Evolutionary conservation across 2,329 filamentous ascomycete genomes (phyloP), one percentile per base, ranked within the genome.

Genomic region (Aspergillus persii): DNA sequence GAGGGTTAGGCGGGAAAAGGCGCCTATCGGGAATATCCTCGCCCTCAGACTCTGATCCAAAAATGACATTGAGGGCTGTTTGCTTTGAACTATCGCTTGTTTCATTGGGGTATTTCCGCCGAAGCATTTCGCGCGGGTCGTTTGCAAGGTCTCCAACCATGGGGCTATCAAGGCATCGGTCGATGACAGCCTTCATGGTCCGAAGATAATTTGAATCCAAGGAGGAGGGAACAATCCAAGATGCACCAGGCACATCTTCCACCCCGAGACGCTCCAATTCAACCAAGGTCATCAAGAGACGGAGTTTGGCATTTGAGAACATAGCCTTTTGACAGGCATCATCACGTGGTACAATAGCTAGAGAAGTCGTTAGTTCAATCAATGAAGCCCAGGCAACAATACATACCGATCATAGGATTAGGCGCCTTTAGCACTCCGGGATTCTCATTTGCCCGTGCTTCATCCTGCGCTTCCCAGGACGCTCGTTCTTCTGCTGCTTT

Each of bases 301-400:
- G 89, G 2, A 98, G 83, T 68, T 94, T 89, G 8, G 90, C 88
- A 74, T 98, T 96, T 71, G 92, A 96, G 80, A 96, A 96, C 76
- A 96, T 87, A 29, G 91, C 89, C 26, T 83, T 83, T 53, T 87
- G 86, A 46, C 87, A 86, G 52, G 84, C 81, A 50, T 90, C 85
- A 47, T 84, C 86, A 58, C 89, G 86, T 0, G 89, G 82, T 53
- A 82, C 83, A 55, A 92, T 77, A 57, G 77, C 85, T 89, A 67
- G 33, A 18, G 8, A 8, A 7, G 23, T 3, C 8, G 26, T 54
- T 54, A 54, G 53, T 47, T 44, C 4, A n/a, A 27, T 11, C 4
- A 53, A 54, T 63, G 27, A 18, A 39, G 4, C 31, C 31, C 8
- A 15, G n/a, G 15, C 18, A 33, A 30, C 53, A 50, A 53, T 47